Evolutionary conservation across 192 early-diverging fungal species (phyloP), one percentile per base, ranked within the genome.

Genomic region (Backusella macrospora): DNA sequence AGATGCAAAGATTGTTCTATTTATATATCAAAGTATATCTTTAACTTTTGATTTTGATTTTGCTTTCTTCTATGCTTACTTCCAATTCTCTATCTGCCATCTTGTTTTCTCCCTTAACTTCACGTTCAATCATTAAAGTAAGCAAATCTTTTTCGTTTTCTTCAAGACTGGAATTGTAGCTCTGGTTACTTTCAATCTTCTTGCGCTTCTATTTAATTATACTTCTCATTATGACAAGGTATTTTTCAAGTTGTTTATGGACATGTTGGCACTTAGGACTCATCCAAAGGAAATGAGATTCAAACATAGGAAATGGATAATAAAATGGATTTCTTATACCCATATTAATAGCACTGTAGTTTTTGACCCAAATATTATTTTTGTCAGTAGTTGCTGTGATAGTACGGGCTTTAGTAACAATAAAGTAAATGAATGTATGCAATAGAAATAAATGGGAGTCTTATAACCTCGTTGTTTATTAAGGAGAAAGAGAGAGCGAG

Each of bases 1-100:
- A 88, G 68, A 81, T 70, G 39, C 73, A 66, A 4, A 74, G 46
- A 21, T 74, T 74, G 37, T 65, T 48, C 73, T 74, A 65, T 21
- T 18, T 65, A 10, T 18, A 29, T n/a, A 40, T 43, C 18, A 8
- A 42, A 6, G 39, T 26, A 43, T 66, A 42, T 23, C 78, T 85
- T 73, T 78, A 86, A 29, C 10, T 34, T 34, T 34, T 34, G n/a
- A n/a, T n/a, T n/a, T n/a, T n/a, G n/a, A n/a, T 34, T 34, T 34
- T 34, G 29, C 2, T 2, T 34, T 34, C 2, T 1, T 34, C 29
- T n/a, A 42, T 38, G 49, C 68, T 48, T 59, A 59, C 52, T 23
- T 59, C 52, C 10, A 59, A 23, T 13, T 59, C 52, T 59, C 26
- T 12, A 26, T 59, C 26, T 23, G 52, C 10, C 52, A 59, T 59